Base-by-base conservation (phyloP, 2,329 filamentous ascomycete species). In the Geosmithia flava region DNA sequence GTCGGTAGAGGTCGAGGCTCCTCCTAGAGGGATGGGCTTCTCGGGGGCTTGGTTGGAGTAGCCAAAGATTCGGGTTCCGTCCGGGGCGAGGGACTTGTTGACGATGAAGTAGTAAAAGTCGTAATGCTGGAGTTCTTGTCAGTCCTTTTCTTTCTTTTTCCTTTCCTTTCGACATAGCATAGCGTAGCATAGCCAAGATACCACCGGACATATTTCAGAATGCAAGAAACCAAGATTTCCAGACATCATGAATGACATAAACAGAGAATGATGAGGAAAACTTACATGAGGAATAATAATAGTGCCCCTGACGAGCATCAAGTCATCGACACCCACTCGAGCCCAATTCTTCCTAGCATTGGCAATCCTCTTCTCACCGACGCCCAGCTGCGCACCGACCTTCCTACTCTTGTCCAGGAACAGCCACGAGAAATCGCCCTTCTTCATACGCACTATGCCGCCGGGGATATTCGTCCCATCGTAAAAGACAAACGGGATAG, bases 31-130 rank as follows among this genome's bases (percentile, higher is more conserved):
- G 2, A 59, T 65, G 10, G 42, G 51, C 44, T 52, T 69, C 57
- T 20, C 67, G 65, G 55, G 68, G 1, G 71, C 67, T 48, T 80
- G 72, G 51, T 68, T 64, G 54, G 68, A 71, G 63, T 90, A 95
- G 58, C 87, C 76, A 63, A 98, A 97, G 10, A 98, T 70, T 6
- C 78, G 70, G 19, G 70, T 71, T 47, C 85, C 83, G 39, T 80
- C 80, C n/a, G 86, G 83, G 2, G 85, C 87, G 2, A 79, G 65
- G 23, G 80, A 85, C 58, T 84, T 87, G 64, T 97, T 96, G 63
- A 95, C 84, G 61, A 96, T 81, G 67, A 98, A 97, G 68, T 91
- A 93, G 64, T 97, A 93, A 62, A 98, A 89, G 54, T 97, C 91
- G 61, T 94, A 96, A 65, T 98, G 93, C 88, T 97, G 60, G 44